Evolutionary conservation across 1,284 basidiomycete genomes (phyloP).

Genomic region (Boletus smithii): DNA sequence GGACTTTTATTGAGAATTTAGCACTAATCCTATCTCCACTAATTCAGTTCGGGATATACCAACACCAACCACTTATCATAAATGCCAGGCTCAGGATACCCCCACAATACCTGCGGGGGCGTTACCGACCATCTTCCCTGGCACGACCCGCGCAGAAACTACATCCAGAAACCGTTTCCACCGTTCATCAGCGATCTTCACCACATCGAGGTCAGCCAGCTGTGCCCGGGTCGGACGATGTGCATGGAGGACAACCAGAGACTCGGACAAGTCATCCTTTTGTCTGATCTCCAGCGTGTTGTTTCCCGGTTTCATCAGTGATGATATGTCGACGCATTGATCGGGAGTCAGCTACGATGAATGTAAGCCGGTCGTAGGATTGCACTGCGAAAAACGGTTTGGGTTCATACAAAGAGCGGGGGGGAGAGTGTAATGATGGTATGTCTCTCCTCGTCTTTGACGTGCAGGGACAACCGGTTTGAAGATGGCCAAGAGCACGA

Average conservation of each 20-base stretch:
- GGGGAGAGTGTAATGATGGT: conserved; percentile 23
- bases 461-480: conserved; percentile 19
- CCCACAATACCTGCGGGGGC: background rate
- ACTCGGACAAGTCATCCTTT: conserved; percentile 28
- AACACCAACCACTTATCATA: background rate
- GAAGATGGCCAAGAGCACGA: conserved; percentile 29
- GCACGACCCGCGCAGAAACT: conserved; percentile 11
- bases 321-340: conserved; percentile 29
- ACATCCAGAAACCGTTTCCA: conserved; percentile 21
- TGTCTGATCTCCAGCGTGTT: conserved; percentile 27
- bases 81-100: conserved; percentile 1
- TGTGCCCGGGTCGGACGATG: conserved; percentile 30
- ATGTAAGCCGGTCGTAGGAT: background rate
- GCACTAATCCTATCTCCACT: too few species aligned
- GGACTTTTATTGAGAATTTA: too few species aligned
- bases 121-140: background rate
- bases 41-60: background rate
- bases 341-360: conserved; percentile 27
- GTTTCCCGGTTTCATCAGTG: conserved; percentile 19
- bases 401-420: conserved; percentile 27
- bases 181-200: conserved; percentile 15
- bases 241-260: conserved; percentile 29
- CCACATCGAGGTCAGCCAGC: conserved; percentile 17
- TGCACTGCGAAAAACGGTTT: background rate
- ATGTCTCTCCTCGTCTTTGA: conserved; percentile 8